Evolutionary conservation across 192 early-diverging fungal species (phyloP).

Genomic region (Coemansia reversa): DNA sequence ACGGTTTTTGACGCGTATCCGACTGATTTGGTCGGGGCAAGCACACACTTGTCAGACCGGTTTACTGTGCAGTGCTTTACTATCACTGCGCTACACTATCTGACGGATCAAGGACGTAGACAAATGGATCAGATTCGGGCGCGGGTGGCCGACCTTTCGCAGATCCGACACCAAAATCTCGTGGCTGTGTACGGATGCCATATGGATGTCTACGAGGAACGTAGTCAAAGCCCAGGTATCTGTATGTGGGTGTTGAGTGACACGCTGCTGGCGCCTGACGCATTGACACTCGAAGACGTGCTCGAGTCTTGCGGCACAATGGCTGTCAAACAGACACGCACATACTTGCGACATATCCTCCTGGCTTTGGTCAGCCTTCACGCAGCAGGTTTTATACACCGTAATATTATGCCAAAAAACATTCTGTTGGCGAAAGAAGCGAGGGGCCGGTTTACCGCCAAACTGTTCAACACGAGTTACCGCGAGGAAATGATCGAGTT

Average conservation of each 20-base stretch:
- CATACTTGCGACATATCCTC: constrained; percentile 68
- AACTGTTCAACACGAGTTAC: constrained; percentile 67
- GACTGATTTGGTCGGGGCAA: constrained; percentile 38
- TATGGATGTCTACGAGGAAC: constrained; percentile 43
- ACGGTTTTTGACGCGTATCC: constrained; percentile 49
- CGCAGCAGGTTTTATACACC: constrained; percentile 64
- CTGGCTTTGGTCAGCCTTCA: constrained; percentile 65
- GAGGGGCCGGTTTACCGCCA: constrained; percentile 45
- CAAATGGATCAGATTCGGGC: constrained; percentile 61
- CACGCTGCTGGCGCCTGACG: constrained; percentile 31
- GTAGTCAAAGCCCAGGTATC: constrained; percentile 18
- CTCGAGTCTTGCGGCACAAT: constrained; percentile 65
- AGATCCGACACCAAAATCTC: constrained; percentile 61
- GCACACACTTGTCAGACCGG: constrained; percentile 35
- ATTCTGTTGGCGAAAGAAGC: constrained; percentile 38
- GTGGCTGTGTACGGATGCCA: constrained; percentile 60
- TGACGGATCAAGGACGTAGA: constrained; percentile 36
- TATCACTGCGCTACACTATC: constrained; percentile 29
- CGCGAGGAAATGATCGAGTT: constrained; percentile 60
- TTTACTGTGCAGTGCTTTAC: constrained; percentile 48
- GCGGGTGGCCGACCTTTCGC: constrained; percentile 31
- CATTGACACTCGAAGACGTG: constrained; percentile 61
- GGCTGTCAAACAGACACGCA: constrained; percentile 56
- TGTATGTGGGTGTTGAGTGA: constrained; percentile 42
- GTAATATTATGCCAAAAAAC: constrained; percentile 46